Evolutionary conservation across 1,139 yeast genomes (phyloP).

Genomic region (Taiozyma sp.): DNA sequence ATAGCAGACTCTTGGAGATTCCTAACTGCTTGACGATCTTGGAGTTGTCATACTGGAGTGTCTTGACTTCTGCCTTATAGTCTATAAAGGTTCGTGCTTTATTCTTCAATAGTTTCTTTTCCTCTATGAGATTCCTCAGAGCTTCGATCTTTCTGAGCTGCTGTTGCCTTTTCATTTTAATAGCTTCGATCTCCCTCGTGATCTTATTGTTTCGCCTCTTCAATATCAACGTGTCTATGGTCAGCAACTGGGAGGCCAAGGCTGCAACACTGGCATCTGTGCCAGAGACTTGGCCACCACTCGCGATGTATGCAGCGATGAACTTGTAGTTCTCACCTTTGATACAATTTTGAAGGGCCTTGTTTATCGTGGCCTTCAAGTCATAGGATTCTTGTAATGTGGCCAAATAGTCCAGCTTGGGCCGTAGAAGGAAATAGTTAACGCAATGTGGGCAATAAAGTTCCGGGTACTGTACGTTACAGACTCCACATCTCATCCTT

Average conservation of each 20-base stretch:
- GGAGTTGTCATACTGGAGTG: constrained; percentile 4
- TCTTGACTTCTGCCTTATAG: not conserved
- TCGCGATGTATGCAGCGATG: not conserved
- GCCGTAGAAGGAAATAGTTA: not conserved
- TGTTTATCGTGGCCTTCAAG: not conserved
- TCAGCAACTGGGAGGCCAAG: constrained; percentile 4
- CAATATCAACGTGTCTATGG: constrained; percentile 3
- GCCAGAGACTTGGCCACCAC: not conserved
- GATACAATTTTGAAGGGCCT: not conserved
- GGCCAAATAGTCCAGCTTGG: not conserved
- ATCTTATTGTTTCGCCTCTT: constrained; percentile 4
- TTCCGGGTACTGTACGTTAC: not conserved
- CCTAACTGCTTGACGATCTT: constrained; percentile 17
- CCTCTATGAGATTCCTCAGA: not conserved
- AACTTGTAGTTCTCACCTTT: not conserved
- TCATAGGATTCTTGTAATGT: not conserved
- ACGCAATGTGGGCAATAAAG: not conserved
- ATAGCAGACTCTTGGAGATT: constrained; percentile 18
- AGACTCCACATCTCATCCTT: not conserved
- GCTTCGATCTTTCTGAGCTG: not conserved
- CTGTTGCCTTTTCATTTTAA: not conserved
- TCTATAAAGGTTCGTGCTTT: not conserved
- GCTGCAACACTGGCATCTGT: constrained; percentile 1
- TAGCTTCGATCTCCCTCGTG: not conserved
- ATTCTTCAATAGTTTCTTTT: not conserved